phyloP scores from a whole-genome alignment of 305 asterid species.

The Striga hermonthica region DNA sequence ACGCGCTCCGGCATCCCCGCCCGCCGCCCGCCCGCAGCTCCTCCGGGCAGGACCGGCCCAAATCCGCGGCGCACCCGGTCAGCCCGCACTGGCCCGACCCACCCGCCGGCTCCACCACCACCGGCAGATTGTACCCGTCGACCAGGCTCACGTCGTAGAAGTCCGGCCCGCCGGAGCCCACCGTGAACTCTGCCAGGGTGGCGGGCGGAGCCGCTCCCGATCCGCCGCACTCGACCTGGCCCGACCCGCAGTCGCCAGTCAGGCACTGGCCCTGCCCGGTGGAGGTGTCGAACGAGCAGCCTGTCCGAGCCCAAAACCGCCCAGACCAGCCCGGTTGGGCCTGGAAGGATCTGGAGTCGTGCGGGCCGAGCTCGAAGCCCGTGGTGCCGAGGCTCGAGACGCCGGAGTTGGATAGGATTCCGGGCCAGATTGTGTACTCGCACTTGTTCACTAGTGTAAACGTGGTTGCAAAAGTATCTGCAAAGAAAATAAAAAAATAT shows the following conservation, averaged over 20 bases:
- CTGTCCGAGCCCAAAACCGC: conserved; percentile 65
- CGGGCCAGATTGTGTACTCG: conserved; percentile 52
- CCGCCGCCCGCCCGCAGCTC: conserved; percentile 48
- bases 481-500: neutral
- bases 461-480: conserved; percentile 42
- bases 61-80: conserved; percentile 44
- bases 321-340: conserved; percentile 64
- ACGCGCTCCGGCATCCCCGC: conserved; percentile 51
- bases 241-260: conserved; percentile 53
- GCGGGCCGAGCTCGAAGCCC: conserved; percentile 45
- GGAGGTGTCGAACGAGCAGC: conserved; percentile 41
- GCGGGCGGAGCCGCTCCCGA: conserved; percentile 48
- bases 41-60: conserved; percentile 48
- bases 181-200: conserved; percentile 49
- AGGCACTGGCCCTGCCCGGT: conserved; percentile 40
- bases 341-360: conserved; percentile 36
- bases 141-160: conserved; percentile 53
- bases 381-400: conserved; percentile 40
- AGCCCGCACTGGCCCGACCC: conserved; percentile 45
- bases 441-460: conserved; percentile 47
- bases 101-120: conserved; percentile 40
- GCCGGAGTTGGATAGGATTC: conserved; percentile 46
- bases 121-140: conserved; percentile 48
- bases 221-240: conserved; percentile 48
- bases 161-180: conserved; percentile 36